phyloP scores from a whole-genome alignment of 2,329 filamentous ascomycete genomes.

The Penicillium corylophilum region DNA sequence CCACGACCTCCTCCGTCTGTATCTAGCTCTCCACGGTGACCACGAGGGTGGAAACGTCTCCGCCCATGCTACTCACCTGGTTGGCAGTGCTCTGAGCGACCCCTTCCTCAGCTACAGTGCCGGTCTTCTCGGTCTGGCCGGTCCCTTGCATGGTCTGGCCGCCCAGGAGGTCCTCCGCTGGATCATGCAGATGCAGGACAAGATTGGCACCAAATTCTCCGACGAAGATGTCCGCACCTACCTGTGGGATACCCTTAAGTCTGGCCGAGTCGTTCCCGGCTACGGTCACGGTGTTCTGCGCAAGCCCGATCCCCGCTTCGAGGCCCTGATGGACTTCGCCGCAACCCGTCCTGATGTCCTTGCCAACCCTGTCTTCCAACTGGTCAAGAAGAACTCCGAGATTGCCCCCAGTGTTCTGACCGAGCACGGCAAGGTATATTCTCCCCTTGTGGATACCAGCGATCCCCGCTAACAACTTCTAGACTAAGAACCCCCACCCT shows the following conservation, averaged over 20 bases:
- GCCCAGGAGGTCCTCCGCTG: constrained; percentile 96
- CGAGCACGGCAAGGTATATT: constrained; percentile 78
- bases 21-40: constrained; percentile 94
- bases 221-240: constrained; percentile 83
- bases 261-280: constrained; percentile 88
- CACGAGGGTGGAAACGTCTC: constrained; percentile 98
- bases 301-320: constrained; percentile 94
- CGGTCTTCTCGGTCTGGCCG: constrained; percentile 89
- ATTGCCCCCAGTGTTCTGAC: constrained; percentile 87
- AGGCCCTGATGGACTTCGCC: constrained; percentile 95
- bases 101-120: constrained; percentile 96
- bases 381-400: constrained; percentile 89
- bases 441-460: background rate
- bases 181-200: constrained; percentile 93
- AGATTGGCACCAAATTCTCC: constrained; percentile 74
- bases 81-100: constrained; percentile 90
- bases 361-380: constrained; percentile 83
- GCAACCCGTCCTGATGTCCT: constrained; percentile 80
- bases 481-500: constrained; percentile 94
- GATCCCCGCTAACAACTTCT: background rate
- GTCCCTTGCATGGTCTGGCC: constrained; percentile 88
- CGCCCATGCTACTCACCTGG: constrained; percentile 90
- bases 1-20: constrained; percentile 90
- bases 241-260: constrained; percentile 90
- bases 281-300: constrained; percentile 95